Evolutionary conservation across 306 rosid genomes (phyloP).

Genomic region (Vicia villosa): DNA sequence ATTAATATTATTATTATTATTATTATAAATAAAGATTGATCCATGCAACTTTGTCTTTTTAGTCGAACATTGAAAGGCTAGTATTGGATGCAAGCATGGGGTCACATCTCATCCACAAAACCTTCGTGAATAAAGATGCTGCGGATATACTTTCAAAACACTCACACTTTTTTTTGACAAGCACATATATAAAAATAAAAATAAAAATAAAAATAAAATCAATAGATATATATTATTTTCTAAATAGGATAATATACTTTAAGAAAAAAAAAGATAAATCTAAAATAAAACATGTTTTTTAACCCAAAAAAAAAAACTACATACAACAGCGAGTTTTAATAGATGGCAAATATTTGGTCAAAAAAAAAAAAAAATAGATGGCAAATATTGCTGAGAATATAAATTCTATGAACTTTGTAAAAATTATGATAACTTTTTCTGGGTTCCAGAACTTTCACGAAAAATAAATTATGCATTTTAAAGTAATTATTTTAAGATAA

Average conservation of each 20-base stretch:
- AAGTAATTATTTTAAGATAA: constrained; percentile 20
- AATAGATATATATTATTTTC: no score
- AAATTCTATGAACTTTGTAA: background rate
- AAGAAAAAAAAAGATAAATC: no score
- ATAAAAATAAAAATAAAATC: no score
- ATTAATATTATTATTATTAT: no score
- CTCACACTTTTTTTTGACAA: background rate
- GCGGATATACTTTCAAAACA: constrained; percentile 21
- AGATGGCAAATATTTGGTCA: no score
- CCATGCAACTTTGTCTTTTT: constrained; percentile 21
- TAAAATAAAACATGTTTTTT: no score
- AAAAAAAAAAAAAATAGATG: no score
- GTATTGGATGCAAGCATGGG: background rate
- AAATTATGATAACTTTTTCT: background rate
- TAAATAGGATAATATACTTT: no score
- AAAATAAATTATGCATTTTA: background rate
- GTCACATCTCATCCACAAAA: constrained; percentile 29
- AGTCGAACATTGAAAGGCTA: constrained; percentile 15
- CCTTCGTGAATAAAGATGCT: constrained; percentile 30
- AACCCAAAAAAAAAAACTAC: no score
- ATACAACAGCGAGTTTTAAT: no score
- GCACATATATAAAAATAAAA: background rate
- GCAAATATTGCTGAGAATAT: no score
- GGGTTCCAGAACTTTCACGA: constrained; percentile 15
- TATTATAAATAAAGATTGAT: background rate